Base-by-base conservation (phyloP, 805 yeast genomes). In the Saturnispora silvae region DNA sequence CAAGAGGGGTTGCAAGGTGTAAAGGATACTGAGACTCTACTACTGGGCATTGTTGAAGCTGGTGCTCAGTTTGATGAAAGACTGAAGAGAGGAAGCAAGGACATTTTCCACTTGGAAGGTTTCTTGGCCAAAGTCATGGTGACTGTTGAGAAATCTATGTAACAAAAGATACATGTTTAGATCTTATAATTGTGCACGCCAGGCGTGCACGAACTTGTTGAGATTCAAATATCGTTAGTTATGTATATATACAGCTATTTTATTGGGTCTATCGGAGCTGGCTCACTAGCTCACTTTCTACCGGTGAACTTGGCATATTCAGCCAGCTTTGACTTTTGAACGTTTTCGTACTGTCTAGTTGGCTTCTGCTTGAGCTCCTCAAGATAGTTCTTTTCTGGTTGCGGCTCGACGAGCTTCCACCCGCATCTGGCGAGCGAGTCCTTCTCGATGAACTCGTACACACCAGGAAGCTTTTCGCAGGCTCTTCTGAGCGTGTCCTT, bases 101-200 rank as follows among this genome's bases (percentile, higher is more conserved):
- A 86, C 27, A 89, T 92, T 10, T 92, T 84, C 59, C 98, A 92
- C 60, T 61, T 92, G 38, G 98, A 92, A 62, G 98, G 97, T 1
- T 92, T 85, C 53, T 72, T 83, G 15, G 96, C 96, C 1, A 79
- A 73, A 53, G 74, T 77, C 2, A 89, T 92, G 96, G 81, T 84
- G 29, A 69, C 69, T 7, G 55, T 81, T 34, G 39, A 36, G 16
- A n/a, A 15, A n/a, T n/a, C 11, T 23, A 10, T n/a, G 22, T 20
- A 22, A 27, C n/a, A n/a, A n/a, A n/a, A n/a, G n/a, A n/a, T n/a
- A n/a, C n/a, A n/a, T n/a, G n/a, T n/a, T n/a, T n/a, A n/a, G n/a
- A n/a, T n/a, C n/a, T n/a, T n/a, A n/a, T n/a, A n/a, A n/a, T n/a
- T n/a, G n/a, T n/a, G n/a, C n/a, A n/a, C n/a, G n/a, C n/a, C n/a